phyloP scores from a whole-genome alignment of 768 basidiomycete species.

The Trametes cinnabarina region DNA sequence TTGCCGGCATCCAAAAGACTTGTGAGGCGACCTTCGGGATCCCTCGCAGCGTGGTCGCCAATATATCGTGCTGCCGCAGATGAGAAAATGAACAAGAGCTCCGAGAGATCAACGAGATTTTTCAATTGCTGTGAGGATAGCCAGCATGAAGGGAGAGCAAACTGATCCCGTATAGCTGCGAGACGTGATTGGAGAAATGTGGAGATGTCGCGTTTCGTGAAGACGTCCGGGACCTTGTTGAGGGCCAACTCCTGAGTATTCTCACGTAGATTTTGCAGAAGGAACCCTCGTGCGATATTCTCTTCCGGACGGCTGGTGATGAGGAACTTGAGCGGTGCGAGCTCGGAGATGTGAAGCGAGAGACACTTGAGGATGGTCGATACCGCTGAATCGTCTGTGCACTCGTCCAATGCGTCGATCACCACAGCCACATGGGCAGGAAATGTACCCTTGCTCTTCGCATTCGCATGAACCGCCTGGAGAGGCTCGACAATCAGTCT shows the following conservation, averaged over 20 bases:
- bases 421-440: neutral
- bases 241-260: neutral
- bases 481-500: conserved; percentile 14
- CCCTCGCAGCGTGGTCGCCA: neutral
- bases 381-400: conserved; percentile 1
- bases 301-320: conserved; percentile 17
- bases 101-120: neutral
- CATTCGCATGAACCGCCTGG: neutral
- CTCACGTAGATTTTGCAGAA: neutral
- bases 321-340: conserved; percentile 11
- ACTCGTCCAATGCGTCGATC: conserved; percentile 24
- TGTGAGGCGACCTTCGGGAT: neutral
- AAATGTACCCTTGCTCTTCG: neutral
- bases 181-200: neutral
- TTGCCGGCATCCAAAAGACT: neutral
- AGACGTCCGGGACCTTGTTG: neutral
- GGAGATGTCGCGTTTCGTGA: neutral
- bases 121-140: neutral
- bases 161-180: neutral
- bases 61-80: conserved; percentile 21
- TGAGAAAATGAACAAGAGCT: conserved; percentile 24
- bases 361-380: conserved; percentile 8
- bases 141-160: neutral
- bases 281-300: neutral
- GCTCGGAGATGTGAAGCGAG: neutral